Conservation (phyloP, 202 grass and related monocot genomes). For the Carex arenaria region DNA sequence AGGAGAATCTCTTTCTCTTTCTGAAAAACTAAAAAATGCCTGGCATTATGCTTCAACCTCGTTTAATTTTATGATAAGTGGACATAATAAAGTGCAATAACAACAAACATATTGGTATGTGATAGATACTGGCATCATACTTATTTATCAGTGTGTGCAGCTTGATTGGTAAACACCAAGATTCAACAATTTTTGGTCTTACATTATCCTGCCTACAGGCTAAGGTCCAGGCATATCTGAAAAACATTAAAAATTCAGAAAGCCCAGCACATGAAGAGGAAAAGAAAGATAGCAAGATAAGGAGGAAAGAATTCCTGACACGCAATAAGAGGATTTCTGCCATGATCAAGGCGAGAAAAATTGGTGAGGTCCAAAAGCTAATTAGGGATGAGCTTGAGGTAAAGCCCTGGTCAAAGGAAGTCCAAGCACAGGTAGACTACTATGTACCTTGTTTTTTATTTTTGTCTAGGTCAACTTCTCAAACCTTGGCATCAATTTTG, state of each 20-base stretch:
- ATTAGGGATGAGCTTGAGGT: slow-evolving; percentile 72
- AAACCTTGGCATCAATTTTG: background rate
- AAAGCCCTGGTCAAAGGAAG: slow-evolving; percentile 73
- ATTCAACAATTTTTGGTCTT: background rate
- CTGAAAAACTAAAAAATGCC: background rate
- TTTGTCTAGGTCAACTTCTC: background rate
- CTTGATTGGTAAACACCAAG: background rate
- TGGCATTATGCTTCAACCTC: background rate
- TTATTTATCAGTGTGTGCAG: background rate
- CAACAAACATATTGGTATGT: background rate
- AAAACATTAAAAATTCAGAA: slow-evolving; percentile 57
- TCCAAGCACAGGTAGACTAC: slow-evolving; percentile 73
- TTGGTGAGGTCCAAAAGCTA: slow-evolving; percentile 66
- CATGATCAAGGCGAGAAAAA: slow-evolving; percentile 55
- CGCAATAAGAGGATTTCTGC: slow-evolving; percentile 35
- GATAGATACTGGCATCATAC: background rate
- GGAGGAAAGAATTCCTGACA: slow-evolving; percentile 49
- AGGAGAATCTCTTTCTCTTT: background rate
- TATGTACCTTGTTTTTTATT: background rate
- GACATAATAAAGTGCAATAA: background rate
- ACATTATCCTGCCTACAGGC: slow-evolving; percentile 35
- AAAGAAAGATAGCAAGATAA: slow-evolving; percentile 26
- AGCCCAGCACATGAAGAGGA: slow-evolving; percentile 38
- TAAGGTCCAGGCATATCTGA: slow-evolving; percentile 78
- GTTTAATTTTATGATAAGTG: background rate